Conservation (phyloP, 495 filamentous ascomycete species). For the Aspergillus ellipticus region DNA sequence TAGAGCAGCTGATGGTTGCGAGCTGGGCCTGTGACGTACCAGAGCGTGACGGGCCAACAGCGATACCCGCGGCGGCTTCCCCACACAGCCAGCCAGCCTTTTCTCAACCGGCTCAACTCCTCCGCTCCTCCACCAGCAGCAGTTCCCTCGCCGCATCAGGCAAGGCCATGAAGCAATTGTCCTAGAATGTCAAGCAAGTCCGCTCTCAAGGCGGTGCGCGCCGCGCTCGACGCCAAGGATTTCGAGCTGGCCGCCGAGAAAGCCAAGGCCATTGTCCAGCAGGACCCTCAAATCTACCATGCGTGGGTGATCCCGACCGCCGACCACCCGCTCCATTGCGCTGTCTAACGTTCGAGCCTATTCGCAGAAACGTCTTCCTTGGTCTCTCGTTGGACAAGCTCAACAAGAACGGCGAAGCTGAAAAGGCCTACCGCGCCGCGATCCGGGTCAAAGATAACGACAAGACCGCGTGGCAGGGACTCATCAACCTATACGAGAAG, state of each 20-base stretch:
- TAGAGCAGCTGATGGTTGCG: not conserved
- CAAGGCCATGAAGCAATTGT: slow-evolving; percentile 20
- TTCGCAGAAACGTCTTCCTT: slow-evolving; percentile 76
- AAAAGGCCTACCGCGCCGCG: slow-evolving; percentile 70
- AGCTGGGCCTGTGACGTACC: slow-evolving; percentile 22
- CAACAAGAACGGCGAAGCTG: slow-evolving; percentile 64
- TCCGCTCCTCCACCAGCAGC: not conserved
- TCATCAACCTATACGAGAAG: slow-evolving; percentile 81
- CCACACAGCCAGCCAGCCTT: slow-evolving; percentile 16
- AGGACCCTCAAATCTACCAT: slow-evolving; percentile 77
- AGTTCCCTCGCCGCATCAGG: not conserved
- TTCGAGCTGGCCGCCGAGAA: slow-evolving; percentile 69
- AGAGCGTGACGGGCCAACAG: slow-evolving; percentile 5
- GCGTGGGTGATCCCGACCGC: slow-evolving; percentile 49
- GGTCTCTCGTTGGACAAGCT: slow-evolving; percentile 77
- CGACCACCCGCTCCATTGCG: not conserved
- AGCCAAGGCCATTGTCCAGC: slow-evolving; percentile 60
- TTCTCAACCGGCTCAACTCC: slow-evolving; percentile 8
- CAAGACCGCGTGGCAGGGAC: slow-evolving; percentile 79
- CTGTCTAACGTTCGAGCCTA: slow-evolving; percentile 6
- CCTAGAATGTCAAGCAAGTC: slow-evolving; percentile 62
- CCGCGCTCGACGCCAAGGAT: slow-evolving; percentile 73
- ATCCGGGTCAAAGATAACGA: slow-evolving; percentile 60
- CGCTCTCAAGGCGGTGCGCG: slow-evolving; percentile 76
- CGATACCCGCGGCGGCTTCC: slow-evolving; percentile 13